These are phyloP conservation scores for Colletotrichum scovillei DNA, from an alignment of 2,329 filamentous ascomycete species.

Conservation along the genomic window DNA sequence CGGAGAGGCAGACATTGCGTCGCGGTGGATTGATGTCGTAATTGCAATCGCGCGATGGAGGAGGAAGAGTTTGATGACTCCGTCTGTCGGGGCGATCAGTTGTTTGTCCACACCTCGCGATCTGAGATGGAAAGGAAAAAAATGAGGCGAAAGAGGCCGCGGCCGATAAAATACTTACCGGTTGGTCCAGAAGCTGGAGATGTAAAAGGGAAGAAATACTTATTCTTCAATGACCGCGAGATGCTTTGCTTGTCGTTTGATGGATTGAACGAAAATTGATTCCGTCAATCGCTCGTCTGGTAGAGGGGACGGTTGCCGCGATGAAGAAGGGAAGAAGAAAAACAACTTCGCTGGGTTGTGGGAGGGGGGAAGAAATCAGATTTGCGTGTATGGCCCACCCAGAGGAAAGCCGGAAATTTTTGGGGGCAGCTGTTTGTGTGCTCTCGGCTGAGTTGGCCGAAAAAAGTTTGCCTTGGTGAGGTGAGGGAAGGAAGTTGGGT, in stretches of 20 bases:
- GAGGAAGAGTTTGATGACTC: neutral
- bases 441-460: conserved; percentile 27
- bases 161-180: neutral
- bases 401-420: neutral
- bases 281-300: neutral
- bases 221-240: neutral
- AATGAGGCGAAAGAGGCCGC: neutral
- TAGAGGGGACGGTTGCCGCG: neutral
- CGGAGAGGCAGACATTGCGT: conserved; percentile 10
- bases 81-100: neutral
- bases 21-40: neutral
- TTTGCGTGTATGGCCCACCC: neutral
- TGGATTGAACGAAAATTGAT: neutral
- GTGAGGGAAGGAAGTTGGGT: conserved; percentile 2
- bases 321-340: conserved; percentile 1
- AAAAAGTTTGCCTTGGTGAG: neutral
- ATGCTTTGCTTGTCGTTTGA: neutral
- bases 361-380: neutral
- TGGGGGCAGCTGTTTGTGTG: neutral
- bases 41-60: neutral
- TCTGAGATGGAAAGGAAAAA: neutral
- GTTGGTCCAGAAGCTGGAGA: neutral
- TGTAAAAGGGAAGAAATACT: neutral
- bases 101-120: neutral
- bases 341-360: neutral